phyloP scores from a whole-genome alignment of 306 rosid species.

The Cicer judaicum region DNA sequence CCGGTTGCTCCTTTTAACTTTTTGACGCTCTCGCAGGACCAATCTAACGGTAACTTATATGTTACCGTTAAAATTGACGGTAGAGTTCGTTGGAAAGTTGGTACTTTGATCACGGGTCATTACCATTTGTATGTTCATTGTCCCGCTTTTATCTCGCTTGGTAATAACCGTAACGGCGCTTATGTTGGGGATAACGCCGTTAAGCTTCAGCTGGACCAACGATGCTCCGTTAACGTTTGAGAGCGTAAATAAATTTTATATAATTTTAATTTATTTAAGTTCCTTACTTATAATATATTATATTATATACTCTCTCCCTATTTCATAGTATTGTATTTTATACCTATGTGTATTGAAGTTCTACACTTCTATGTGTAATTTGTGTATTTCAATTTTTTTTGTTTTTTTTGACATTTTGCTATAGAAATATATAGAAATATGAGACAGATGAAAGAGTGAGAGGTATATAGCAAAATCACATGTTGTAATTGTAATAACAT shows the following conservation, averaged over 20 bases:
- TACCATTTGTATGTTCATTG: conserved; percentile 76
- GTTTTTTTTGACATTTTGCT: conserved; percentile 44
- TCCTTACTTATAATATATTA: no score
- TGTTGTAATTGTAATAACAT: conserved; percentile 21
- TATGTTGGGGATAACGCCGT: conserved; percentile 60
- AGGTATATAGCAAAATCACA: conserved; percentile 49
- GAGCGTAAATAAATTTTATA: conserved; percentile 9
- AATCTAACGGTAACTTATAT: conserved; percentile 54
- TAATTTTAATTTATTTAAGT: background rate
- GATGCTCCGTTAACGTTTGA: conserved; percentile 76
- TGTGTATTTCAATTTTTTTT: conserved; percentile 46
- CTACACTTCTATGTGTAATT: background rate
- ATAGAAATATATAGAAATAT: conserved; percentile 36
- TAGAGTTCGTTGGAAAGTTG: conserved; percentile 86
- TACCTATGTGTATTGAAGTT: conserved; percentile 44
- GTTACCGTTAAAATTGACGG: conserved; percentile 65
- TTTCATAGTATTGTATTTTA: conserved; percentile 22
- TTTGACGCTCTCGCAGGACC: conserved; percentile 50
- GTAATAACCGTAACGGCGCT: conserved; percentile 46
- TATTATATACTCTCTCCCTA: background rate
- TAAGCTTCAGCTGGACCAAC: conserved; percentile 73
- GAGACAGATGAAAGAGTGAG: background rate
- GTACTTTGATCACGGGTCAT: conserved; percentile 61
- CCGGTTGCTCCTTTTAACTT: conserved; percentile 84
- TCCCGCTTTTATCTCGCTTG: conserved; percentile 67